Evolutionary conservation across 805 yeast genomes (phyloP), one percentile per base, ranked within the genome.

Genomic region (Schwanniomyces polymorphus): DNA sequence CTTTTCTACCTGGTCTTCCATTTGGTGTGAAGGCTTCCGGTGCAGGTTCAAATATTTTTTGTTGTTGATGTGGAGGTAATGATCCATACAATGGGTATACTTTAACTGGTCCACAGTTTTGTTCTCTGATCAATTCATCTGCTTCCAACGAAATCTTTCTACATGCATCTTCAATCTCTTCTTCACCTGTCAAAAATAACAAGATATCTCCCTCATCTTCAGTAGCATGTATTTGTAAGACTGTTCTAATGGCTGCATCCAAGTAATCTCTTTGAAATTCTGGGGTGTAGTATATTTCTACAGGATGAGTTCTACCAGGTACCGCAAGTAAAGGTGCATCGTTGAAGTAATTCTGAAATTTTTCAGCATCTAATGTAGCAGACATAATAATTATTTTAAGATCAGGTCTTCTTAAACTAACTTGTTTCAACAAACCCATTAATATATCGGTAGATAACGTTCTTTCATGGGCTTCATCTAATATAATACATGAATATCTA

Each of bases 381-480:
- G 97, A 91, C 98, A 92, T 92, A 64, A 92, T 84, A 53, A 92
- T 91, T 57, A 92, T 80, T 65, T 94, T 94, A 61, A 92, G 77
- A 61, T 92, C 97, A 17, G 89, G 85, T 67, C 98, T 81, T 67
- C 95, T 80, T 29, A 67, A 57, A 26, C 89, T 80, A 40, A 92
- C 85, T 62, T 91, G 88, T 66, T 92, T 92, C 59, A 92, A 70
- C 51, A 92, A 74, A 51, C 98, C 98, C 98, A 92, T 92, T 55
- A 92, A 74, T 49, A 92, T 92, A 79, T 92, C 99, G 0, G 99
- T 92, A 29, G 98, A 90, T 58, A 92, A 76, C 0, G 99, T 94
- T 67, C 99, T 85, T 70, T 92, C 99, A 74, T 92, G 99, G 40
- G 98, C 98, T 75, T 92, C 99, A 79, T 92, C 99, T 51, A 92